Evolutionary conservation across 306 rosid species (phyloP).

Genomic region (Vigna nakashimae): DNA sequence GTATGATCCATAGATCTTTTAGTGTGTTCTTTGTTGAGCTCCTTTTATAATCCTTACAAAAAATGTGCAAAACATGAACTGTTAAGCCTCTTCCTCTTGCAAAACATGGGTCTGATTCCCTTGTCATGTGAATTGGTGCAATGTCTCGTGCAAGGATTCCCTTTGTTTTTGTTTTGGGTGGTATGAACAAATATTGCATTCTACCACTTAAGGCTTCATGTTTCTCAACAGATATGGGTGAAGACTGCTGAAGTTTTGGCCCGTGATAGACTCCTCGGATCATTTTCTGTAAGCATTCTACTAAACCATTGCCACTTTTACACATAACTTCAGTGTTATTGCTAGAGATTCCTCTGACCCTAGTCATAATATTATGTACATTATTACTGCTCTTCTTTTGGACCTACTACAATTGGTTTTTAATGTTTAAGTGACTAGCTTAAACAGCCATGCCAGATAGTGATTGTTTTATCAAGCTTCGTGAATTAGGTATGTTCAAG

Average conservation of each 20-base stretch:
- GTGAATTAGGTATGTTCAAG: not conserved
- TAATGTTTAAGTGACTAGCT: not conserved
- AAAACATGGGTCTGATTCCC: too few species aligned
- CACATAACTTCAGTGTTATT: not conserved
- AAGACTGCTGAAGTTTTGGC: slow-evolving; percentile 90
- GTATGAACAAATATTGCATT: not conserved
- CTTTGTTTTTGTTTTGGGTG: not conserved
- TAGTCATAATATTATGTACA: not conserved
- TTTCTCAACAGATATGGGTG: slow-evolving; percentile 82
- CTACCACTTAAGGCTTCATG: slow-evolving; percentile 8
- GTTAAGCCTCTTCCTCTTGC: too few species aligned
- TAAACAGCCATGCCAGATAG: slow-evolving; percentile 9
- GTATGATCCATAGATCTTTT: too few species aligned
- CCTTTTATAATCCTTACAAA: too few species aligned
- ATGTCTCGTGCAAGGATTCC: not conserved
- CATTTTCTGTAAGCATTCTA: slow-evolving; percentile 76
- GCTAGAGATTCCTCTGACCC: not conserved
- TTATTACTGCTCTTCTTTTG: slow-evolving; percentile 3
- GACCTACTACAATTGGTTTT: not conserved
- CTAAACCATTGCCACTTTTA: not conserved
- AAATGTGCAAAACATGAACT: too few species aligned
- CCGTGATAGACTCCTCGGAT: slow-evolving; percentile 93
- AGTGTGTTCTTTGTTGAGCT: too few species aligned
- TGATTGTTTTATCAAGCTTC: not conserved
- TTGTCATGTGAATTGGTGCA: not conserved